Evolutionary conservation across 805 yeast genomes (phyloP).

Genomic region (Myxozyma lipomycoides): DNA sequence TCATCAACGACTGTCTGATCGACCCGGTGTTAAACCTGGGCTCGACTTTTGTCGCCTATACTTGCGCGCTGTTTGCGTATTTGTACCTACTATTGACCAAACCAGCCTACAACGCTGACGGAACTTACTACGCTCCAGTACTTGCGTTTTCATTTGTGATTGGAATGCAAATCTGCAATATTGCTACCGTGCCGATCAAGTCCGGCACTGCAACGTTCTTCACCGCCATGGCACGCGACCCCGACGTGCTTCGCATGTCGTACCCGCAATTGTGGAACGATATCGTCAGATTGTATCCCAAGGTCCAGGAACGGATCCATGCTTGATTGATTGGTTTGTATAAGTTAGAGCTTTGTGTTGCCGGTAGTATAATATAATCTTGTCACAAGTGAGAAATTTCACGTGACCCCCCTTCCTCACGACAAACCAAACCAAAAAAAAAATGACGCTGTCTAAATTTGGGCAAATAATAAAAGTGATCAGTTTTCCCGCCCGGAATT

Average conservation of each 20-base stretch:
- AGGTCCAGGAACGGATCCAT: slow-evolving; percentile 54
- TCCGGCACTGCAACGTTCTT: slow-evolving; percentile 82
- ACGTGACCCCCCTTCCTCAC: too few relatives aligned
- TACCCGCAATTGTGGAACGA: slow-evolving; percentile 67
- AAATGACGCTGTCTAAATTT: too few relatives aligned
- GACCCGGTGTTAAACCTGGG: slow-evolving; percentile 76
- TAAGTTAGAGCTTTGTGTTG: too few relatives aligned
- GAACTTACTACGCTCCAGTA: slow-evolving; percentile 64
- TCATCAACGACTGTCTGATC: slow-evolving; percentile 79
- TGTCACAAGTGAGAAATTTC: too few relatives aligned
- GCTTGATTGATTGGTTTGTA: slow-evolving; percentile 7
- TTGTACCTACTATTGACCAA: slow-evolving; percentile 63
- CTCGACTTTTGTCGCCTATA: slow-evolving; percentile 65
- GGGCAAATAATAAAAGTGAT: too few relatives aligned
- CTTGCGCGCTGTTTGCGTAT: slow-evolving; percentile 58
- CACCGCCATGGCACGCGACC: slow-evolving; percentile 78
- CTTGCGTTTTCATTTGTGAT: slow-evolving; percentile 71
- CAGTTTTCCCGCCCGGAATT: too few relatives aligned
- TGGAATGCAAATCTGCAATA: slow-evolving; percentile 68
- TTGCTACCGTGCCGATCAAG: slow-evolving; percentile 68
- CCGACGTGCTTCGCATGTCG: slow-evolving; percentile 70
- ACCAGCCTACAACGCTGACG: slow-evolving; percentile 60
- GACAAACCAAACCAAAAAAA: too few relatives aligned
- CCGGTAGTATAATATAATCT: too few relatives aligned
- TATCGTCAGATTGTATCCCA: slow-evolving; percentile 62